Evolutionary conservation across 2,329 filamentous ascomycete species (phyloP).

Genomic region (Ascochyta viciae-villosae): DNA sequence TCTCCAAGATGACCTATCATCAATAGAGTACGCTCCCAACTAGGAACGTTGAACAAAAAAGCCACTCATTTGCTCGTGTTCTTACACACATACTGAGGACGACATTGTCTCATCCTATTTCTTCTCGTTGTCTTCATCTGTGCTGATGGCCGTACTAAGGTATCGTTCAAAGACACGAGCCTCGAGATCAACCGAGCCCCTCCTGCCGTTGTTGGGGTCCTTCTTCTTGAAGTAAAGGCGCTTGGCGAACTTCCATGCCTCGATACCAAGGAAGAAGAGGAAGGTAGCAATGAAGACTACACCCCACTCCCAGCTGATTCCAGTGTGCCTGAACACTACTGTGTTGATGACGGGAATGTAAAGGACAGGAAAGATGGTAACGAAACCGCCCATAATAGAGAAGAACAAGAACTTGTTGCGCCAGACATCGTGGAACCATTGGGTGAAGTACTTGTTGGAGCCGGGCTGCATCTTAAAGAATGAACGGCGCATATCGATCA

Average conservation of each 20-base stretch:
- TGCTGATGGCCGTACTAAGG: conserved; percentile 42
- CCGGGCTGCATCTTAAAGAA: conserved; percentile 77
- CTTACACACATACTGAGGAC: background rate
- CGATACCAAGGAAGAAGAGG: conserved; percentile 69
- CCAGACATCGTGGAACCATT: conserved; percentile 74
- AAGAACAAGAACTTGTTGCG: conserved; percentile 70
- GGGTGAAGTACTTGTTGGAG: conserved; percentile 61
- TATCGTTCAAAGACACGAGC: conserved; percentile 42
- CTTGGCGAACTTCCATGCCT: conserved; percentile 73
- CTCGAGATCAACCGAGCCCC: conserved; percentile 42
- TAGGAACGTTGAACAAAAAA: conserved; percentile 9
- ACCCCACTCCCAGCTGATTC: conserved; percentile 73
- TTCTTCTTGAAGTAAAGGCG: conserved; percentile 51
- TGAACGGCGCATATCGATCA: conserved; percentile 69
- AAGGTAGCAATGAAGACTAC: conserved; percentile 69
- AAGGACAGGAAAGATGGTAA: conserved; percentile 42
- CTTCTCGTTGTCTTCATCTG: conserved; percentile 41
- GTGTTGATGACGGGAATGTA: conserved; percentile 75
- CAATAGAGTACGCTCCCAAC: conserved; percentile 8
- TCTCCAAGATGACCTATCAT: conserved; percentile 13
- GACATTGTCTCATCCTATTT: conserved; percentile 14
- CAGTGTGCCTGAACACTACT: conserved; percentile 69
- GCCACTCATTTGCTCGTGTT: background rate
- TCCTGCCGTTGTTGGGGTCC: conserved; percentile 27
- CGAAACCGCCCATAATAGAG: conserved; percentile 47